Evolutionary conservation across 306 rosid genomes (phyloP).

Genomic region (Carpinus viminea): DNA sequence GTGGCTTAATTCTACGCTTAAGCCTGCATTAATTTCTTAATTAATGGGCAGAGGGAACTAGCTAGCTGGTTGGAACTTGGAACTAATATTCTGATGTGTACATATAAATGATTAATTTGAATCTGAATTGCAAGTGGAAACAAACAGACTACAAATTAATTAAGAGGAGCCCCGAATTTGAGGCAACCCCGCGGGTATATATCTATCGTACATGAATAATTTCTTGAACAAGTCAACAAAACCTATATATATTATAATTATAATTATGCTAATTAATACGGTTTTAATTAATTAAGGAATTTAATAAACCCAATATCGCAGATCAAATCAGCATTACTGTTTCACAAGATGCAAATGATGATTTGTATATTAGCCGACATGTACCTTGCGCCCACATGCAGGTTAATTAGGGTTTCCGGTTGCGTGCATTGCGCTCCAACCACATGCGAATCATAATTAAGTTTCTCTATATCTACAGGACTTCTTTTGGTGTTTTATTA

Average conservation of each 20-base stretch:
- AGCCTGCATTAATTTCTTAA: not conserved
- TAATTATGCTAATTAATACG: conserved; percentile 2
- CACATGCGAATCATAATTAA: conserved; percentile 59
- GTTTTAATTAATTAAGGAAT: not conserved
- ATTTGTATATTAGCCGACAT: conserved; percentile 20
- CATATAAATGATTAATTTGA: not conserved
- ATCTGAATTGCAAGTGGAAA: conserved; percentile 24
- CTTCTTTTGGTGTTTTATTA: conserved; percentile 31
- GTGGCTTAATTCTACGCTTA: not conserved
- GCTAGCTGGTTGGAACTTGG: not conserved
- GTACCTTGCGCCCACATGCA: conserved; percentile 38
- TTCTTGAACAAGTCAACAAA: conserved; percentile 41
- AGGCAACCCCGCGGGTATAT: conserved; percentile 17
- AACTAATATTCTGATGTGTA: not conserved
- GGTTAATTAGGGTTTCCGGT: conserved; percentile 32
- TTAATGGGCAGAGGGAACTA: not conserved
- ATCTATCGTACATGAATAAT: not conserved
- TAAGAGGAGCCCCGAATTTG: conserved; percentile 39
- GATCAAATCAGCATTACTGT: conserved; percentile 15
- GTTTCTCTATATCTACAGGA: conserved; percentile 23
- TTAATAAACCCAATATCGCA: conserved; percentile 27
- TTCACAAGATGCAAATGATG: conserved; percentile 18
- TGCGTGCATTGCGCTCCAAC: conserved; percentile 56
- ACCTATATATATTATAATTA: not conserved
- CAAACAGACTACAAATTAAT: conserved; percentile 26